phyloP scores from a whole-genome alignment of 1,139 yeast genomes.

The Scheffersomyces stambukii region DNA sequence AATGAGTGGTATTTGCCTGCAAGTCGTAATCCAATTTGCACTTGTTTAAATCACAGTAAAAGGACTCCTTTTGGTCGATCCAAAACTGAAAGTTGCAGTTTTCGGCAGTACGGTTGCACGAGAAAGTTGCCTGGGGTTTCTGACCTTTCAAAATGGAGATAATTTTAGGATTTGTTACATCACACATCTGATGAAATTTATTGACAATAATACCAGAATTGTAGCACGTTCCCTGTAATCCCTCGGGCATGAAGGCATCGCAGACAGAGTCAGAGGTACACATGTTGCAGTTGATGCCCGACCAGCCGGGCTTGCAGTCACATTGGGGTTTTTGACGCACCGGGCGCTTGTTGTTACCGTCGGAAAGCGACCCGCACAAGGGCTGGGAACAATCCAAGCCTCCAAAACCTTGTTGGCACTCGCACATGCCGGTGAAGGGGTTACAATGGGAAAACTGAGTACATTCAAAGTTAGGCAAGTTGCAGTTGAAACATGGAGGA shows the following conservation, averaged over 20 bases:
- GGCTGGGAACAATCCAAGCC: conserved; percentile 91
- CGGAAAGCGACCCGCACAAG: conserved; percentile 75
- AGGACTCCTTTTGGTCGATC: conserved; percentile 87
- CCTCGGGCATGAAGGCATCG: conserved; percentile 85
- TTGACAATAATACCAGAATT: conserved; percentile 82
- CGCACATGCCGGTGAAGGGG: conserved; percentile 84
- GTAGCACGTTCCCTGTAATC: conserved; percentile 83
- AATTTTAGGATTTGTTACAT: conserved; percentile 86
- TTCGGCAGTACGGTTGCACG: conserved; percentile 67
- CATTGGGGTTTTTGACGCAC: conserved; percentile 55
- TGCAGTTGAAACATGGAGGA: conserved; percentile 92
- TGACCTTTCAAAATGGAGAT: conserved; percentile 73
- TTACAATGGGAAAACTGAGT: conserved; percentile 87
- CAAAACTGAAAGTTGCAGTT: conserved; percentile 90
- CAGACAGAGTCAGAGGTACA: conserved; percentile 74
- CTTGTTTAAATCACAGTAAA: conserved; percentile 73
- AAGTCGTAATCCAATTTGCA: conserved; percentile 71
- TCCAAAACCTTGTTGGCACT: conserved; percentile 89
- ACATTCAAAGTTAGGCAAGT: conserved; percentile 85
- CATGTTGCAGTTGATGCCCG: conserved; percentile 87
- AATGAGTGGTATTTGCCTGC: conserved; percentile 63
- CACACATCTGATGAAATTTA: conserved; percentile 84
- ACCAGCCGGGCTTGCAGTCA: conserved; percentile 82
- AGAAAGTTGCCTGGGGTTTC: conserved; percentile 87
- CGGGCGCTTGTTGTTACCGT: conserved; percentile 60